phyloP scores from a whole-genome alignment of 164 flowering plant genomes.

The Vitis labrusca region DNA sequence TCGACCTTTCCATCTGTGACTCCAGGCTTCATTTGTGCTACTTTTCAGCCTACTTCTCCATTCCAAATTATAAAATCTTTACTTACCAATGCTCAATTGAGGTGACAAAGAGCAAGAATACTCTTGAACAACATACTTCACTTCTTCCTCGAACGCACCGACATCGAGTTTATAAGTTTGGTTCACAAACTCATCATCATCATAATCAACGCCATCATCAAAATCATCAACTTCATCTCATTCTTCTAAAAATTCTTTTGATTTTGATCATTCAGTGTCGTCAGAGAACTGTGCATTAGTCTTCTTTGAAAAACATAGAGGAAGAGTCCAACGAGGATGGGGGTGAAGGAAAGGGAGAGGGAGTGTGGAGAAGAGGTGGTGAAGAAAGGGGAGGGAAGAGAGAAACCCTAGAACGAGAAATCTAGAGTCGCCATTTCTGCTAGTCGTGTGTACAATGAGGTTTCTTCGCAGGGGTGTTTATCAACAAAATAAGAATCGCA shows the following conservation, averaged over 20 bases:
- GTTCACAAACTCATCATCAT: slow-evolving; percentile 2
- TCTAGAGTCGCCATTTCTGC: too few relatives aligned
- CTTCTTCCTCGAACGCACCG: slow-evolving; percentile 64
- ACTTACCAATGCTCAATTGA: slow-evolving; percentile 50
- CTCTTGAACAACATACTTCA: slow-evolving; percentile 42
- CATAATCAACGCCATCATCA: slow-evolving; percentile 18
- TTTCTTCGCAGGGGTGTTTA: too few relatives aligned
- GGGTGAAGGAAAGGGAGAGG: not conserved
- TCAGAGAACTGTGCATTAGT: slow-evolving; percentile 7
- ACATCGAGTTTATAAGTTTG: slow-evolving; percentile 26
- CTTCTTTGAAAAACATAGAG: slow-evolving; percentile 5
- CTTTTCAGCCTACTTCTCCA: slow-evolving; percentile 58
- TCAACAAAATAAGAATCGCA: too few relatives aligned
- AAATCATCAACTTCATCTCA: slow-evolving; percentile 11
- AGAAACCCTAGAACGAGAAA: not conserved
- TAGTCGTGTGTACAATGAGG: too few relatives aligned
- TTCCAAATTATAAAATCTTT: not conserved
- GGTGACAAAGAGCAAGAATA: slow-evolving; percentile 49
- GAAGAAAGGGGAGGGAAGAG: not conserved
- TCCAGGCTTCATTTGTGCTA: slow-evolving; percentile 71
- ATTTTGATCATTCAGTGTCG: slow-evolving; percentile 15
- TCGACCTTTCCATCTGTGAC: slow-evolving; percentile 46
- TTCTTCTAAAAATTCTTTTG: slow-evolving; percentile 19
- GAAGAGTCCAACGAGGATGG: not conserved
- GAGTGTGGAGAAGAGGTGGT: not conserved